Evolutionary conservation across 768 basidiomycete genomes (phyloP).

Genomic region (Arthromyces matolae): DNA sequence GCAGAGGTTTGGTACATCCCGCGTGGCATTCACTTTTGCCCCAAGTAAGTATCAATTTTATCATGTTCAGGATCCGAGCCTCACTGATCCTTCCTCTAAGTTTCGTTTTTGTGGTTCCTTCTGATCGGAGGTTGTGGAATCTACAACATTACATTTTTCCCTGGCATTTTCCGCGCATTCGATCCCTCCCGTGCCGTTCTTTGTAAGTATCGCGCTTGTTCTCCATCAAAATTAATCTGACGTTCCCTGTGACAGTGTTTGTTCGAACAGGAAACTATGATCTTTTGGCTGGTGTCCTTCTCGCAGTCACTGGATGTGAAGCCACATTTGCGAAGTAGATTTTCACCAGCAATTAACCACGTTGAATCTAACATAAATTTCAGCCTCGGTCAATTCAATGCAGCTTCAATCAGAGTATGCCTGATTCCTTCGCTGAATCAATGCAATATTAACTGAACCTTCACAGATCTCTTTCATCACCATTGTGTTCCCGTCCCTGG

Average conservation of each 20-base stretch:
- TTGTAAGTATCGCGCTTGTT: conserved; percentile 32
- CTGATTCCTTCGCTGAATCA: background rate
- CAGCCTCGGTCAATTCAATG: conserved; percentile 69
- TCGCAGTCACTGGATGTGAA: conserved; percentile 69
- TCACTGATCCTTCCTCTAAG: conserved; percentile 21
- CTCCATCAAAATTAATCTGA: background rate
- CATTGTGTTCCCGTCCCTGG: conserved; percentile 56
- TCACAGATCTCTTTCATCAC: conserved; percentile 45
- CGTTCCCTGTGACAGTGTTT: conserved; percentile 40
- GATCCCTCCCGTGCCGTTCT: conserved; percentile 65
- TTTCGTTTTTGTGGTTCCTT: conserved; percentile 55
- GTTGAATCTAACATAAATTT: background rate
- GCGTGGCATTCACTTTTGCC: conserved; percentile 49
- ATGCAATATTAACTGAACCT: background rate
- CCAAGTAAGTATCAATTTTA: conserved; percentile 27
- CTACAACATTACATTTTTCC: conserved; percentile 49
- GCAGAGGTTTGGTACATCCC: conserved; percentile 57
- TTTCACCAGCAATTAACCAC: no score
- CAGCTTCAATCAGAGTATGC: conserved; percentile 49
- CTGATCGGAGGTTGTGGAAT: conserved; percentile 52
- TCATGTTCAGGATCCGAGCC: no score
- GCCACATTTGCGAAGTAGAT: conserved; percentile 64
- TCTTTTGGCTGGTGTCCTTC: conserved; percentile 57
- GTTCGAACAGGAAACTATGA: conserved; percentile 62
- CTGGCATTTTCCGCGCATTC: conserved; percentile 61